Base-by-base conservation (phyloP, 768 basidiomycete species). In the Tricholomella constricta region DNA sequence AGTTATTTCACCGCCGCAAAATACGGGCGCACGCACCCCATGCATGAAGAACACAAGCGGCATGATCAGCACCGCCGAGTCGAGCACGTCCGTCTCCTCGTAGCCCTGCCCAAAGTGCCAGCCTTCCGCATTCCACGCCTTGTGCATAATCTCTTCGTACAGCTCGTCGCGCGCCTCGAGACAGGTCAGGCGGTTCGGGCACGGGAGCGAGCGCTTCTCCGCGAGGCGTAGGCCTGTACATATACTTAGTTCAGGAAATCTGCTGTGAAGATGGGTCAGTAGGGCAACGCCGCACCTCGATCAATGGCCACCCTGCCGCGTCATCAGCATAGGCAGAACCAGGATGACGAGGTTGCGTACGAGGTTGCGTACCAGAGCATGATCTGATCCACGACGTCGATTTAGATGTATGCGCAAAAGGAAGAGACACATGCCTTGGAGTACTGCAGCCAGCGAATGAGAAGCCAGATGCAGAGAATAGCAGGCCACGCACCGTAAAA, bases 271-370 rank as follows among this genome's bases (percentile, higher is more conserved):
- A 3, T 15, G 26, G 32, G 44, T 32, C 10, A 10, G 14, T 32
- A 14, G 31, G 31, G 14, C 14, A 14, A 32, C 10, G 31, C 9
- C 31, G 20, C 3, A 76, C 94, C 95, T 76, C 96, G 78, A 62
- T 98, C 95, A 50, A 98, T 84, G 0, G 95, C 95, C 42, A 98
- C 95, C 95, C 92, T 92, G 55, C 11, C n/a, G n/a, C n/a, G n/a
- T 34, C 45, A 35, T 6, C 37, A 45, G 17, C 42, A 2, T 15
- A 51, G 37, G 27, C 17, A 41, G 35, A 14, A 23, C 23, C 1
- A 43, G 10, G 6, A 41, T 9, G 6, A 15, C 12, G 10, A 31
- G 25, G 29, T n/a, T n/a, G n/a, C n/a, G n/a, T n/a, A n/a, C n/a
- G n/a, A n/a, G n/a, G n/a, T n/a, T 6, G 49, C 67, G 34, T 60